Conservation (phyloP, 257 asterid genomes). For the Echium plantagineum region DNA sequence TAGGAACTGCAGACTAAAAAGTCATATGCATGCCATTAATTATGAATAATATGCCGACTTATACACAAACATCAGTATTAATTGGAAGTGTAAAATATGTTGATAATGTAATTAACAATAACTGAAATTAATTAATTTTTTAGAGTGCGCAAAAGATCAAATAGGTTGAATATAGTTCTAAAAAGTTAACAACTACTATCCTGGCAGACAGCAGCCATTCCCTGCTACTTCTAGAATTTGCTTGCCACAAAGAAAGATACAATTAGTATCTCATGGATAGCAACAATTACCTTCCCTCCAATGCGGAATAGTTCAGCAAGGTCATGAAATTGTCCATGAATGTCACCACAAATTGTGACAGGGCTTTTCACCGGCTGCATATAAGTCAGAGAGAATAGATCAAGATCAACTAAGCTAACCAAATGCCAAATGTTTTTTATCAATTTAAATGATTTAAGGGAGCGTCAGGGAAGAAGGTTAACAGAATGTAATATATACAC, state of each 20-base stretch:
- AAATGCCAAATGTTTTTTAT: not conserved
- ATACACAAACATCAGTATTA: not conserved
- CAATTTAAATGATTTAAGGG: not conserved
- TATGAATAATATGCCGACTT: not conserved
- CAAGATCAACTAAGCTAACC: constrained; percentile 16
- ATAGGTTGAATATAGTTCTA: not conserved
- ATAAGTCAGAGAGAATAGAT: constrained; percentile 13
- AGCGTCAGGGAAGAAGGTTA: not conserved
- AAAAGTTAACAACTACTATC: constrained; percentile 1
- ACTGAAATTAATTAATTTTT: too few species aligned
- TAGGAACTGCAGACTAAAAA: not conserved
- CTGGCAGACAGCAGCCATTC: constrained; percentile 4
- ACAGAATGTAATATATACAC: not conserved
- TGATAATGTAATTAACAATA: not conserved
- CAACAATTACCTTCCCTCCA: constrained; percentile 77
- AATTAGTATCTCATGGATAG: constrained; percentile 2
- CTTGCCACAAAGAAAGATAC: constrained; percentile 16
- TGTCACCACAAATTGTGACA: constrained; percentile 93
- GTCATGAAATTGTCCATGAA: constrained; percentile 96
- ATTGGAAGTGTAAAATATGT: too few species aligned
- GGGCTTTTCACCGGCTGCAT: constrained; percentile 96
- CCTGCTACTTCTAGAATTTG: constrained; percentile 14
- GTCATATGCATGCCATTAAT: not conserved
- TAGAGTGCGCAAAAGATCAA: too few species aligned
- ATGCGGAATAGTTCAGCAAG: constrained; percentile 93